Conservation (phyloP, 179 eudicot species). For the Monotropa hypopitys region DNA sequence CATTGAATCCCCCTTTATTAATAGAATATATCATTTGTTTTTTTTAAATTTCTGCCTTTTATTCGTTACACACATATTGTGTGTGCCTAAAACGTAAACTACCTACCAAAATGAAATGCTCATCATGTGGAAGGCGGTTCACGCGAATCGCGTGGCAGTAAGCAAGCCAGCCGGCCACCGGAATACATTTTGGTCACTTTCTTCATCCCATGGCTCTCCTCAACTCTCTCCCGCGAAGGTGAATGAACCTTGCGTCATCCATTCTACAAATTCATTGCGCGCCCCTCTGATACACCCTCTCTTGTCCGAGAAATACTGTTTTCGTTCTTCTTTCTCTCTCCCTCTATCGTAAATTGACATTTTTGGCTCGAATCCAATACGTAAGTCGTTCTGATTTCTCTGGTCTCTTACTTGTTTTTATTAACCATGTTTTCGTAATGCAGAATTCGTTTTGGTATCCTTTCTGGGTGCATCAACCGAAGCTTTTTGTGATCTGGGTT, state of each 20-base stretch:
- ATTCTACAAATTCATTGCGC: not conserved
- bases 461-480: not conserved
- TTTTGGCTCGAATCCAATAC: not conserved
- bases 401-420: not conserved
- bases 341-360: not conserved
- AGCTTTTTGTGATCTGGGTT: slow-evolving; percentile 2
- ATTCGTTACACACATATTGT: too few relatives aligned
- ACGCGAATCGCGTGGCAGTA: not conserved
- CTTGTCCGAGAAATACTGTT: not conserved
- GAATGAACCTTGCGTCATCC: too few relatives aligned
- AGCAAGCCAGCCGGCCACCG: not conserved
- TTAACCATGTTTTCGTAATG: not conserved
- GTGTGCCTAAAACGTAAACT: too few relatives aligned
- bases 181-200: not conserved
- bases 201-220: not conserved
- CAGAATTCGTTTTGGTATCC: too few relatives aligned
- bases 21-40: too few relatives aligned
- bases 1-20: too few relatives aligned
- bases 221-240: not conserved
- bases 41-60: too few relatives aligned
- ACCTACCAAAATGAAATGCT: not conserved
- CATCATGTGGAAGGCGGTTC: not conserved
- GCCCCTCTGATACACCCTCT: not conserved
- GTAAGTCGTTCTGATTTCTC: slow-evolving; percentile 2
- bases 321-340: not conserved